phyloP scores from a whole-genome alignment of 768 basidiomycete genomes.

The Boletus subparvulus region DNA sequence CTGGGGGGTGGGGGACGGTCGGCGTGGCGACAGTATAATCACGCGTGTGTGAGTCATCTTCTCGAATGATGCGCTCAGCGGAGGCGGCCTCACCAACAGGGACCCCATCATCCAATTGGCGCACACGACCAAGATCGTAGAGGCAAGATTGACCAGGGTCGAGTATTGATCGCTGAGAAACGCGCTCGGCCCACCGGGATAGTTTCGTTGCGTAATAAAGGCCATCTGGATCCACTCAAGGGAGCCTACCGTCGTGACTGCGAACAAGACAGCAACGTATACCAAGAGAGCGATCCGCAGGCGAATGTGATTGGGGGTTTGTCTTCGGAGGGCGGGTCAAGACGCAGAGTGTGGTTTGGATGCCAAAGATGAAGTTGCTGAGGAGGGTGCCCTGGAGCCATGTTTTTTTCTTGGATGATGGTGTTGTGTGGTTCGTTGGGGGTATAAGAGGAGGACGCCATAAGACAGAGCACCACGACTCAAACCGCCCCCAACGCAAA shows the following conservation, averaged over 20 bases:
- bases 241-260: conserved; percentile 14
- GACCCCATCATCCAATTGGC: conserved; percentile 13
- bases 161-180: conserved; percentile 16
- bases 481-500: background rate
- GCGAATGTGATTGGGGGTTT: background rate
- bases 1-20: background rate
- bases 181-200: conserved; percentile 29
- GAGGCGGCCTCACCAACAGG: background rate
- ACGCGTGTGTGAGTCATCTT: background rate
- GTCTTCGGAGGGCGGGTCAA: background rate
- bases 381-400: conserved; percentile 13
- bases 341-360: conserved; percentile 1
- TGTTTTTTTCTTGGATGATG: conserved; percentile 9
- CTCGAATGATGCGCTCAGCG: background rate
- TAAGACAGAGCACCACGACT: background rate
- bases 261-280: conserved; percentile 3
- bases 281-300: background rate
- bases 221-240: conserved; percentile 22
- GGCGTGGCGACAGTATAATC: background rate
- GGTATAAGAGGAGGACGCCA: background rate
- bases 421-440: conserved; percentile 1
- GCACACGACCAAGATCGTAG: background rate
- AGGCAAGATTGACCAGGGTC: background rate
- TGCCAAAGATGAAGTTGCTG: conserved; percentile 14
- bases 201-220: conserved; percentile 30